Evolutionary conservation across 495 filamentous ascomycete species (phyloP).

Genomic region (Podospora pseudopauciseta): DNA sequence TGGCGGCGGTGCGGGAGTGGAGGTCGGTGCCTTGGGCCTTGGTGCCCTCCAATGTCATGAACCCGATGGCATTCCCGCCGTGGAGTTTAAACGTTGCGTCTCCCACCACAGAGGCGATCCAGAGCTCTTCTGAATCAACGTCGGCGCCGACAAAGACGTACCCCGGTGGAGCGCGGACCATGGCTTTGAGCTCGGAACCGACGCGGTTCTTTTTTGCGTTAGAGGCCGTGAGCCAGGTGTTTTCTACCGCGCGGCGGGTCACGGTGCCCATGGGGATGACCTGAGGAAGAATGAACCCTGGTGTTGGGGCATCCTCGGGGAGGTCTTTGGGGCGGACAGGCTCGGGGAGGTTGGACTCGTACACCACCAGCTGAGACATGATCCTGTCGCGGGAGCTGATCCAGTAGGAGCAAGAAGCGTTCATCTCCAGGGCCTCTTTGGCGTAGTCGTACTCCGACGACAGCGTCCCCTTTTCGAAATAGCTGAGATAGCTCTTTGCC

Average conservation of each 20-base stretch:
- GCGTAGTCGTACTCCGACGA: constrained; percentile 84
- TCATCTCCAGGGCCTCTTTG: constrained; percentile 95
- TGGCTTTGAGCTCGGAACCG: constrained; percentile 94
- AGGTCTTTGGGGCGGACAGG: constrained; percentile 1
- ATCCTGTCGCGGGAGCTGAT: constrained; percentile 92
- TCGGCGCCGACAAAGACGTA: constrained; percentile 95
- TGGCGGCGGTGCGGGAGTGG: constrained; percentile 88
- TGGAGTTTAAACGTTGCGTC: constrained; percentile 92
- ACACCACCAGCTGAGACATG: constrained; percentile 88
- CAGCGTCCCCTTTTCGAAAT: constrained; percentile 86
- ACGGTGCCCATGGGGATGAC: constrained; percentile 98
- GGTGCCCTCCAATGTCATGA: constrained; percentile 97
- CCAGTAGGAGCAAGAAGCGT: constrained; percentile 97
- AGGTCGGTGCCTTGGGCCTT: constrained; percentile 91
- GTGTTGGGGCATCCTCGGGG: constrained; percentile 15
- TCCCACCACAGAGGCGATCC: constrained; percentile 94
- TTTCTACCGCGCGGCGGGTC: constrained; percentile 93
- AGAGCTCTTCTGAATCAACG: constrained; percentile 97
- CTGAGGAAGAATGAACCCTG: constrained; percentile 93
- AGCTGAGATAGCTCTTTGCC: constrained; percentile 82
- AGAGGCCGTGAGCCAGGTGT: constrained; percentile 95
- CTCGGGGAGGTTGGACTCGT: constrained; percentile 56
- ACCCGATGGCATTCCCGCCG: constrained; percentile 93
- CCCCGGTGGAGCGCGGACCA: constrained; percentile 88
- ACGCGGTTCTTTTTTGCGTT: constrained; percentile 95